A percentile compares a stretch with the other conserved stretches of the same genome.
These are phyloP conservation scores for Mucor indicus DNA, from an alignment of 371 early-diverging fungal genomes.

Conservation along the genomic window DNA sequence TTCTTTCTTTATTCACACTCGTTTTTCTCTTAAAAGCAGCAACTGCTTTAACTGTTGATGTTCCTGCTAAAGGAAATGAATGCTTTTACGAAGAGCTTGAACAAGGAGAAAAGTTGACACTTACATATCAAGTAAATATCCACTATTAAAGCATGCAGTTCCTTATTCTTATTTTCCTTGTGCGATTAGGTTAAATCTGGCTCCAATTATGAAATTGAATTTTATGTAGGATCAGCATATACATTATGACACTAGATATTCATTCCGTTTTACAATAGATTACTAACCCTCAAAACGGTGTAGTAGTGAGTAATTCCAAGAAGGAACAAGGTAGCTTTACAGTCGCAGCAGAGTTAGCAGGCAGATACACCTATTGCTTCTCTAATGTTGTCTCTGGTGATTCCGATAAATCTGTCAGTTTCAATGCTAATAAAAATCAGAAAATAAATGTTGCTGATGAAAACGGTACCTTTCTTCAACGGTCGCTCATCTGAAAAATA, in stretches of 20 bases:
- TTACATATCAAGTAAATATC: conserved; percentile 61
- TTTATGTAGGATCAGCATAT: too few species aligned
- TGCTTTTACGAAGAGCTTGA: conserved; percentile 65
- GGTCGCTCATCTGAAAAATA: not conserved
- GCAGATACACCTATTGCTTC: conserved; percentile 76
- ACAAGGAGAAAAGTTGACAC: conserved; percentile 55
- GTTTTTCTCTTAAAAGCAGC: conserved; percentile 4
- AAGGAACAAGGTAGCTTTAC: conserved; percentile 53
- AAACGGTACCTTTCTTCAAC: conserved; percentile 15
- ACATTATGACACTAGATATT: too few species aligned
- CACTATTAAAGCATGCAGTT: too few species aligned
- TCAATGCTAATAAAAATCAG: conserved; percentile 44
- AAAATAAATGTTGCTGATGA: conserved; percentile 18
- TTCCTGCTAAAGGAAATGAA: conserved; percentile 49
- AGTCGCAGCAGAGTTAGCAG: conserved; percentile 51
- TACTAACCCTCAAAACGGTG: conserved; percentile 42
- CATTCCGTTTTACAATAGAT: too few species aligned
- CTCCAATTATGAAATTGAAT: conserved; percentile 68
- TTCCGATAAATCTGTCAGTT: conserved; percentile 53
- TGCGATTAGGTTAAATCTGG: conserved; percentile 66
- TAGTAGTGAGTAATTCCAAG: conserved; percentile 46
- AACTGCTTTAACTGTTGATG: conserved; percentile 32
- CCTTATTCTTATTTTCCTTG: too few species aligned
- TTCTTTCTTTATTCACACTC: conserved; percentile 6
- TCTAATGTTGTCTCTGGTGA: conserved; percentile 57